Conservation (phyloP, 306 rosid genomes). For the Sicyos edulis region DNA sequence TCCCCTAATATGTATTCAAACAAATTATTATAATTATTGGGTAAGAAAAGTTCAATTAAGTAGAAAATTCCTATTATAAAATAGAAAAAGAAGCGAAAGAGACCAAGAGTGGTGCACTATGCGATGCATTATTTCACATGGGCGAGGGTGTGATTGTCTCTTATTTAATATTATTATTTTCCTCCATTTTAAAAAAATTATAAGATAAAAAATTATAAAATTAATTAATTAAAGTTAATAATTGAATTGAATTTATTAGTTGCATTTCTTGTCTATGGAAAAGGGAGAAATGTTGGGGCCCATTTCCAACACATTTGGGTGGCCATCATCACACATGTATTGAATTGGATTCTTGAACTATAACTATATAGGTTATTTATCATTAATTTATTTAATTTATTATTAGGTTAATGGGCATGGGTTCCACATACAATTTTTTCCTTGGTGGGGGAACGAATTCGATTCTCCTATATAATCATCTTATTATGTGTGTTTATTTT, state of each 20-base stretch:
- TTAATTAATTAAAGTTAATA: too few species aligned
- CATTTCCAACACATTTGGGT: constrained; percentile 14
- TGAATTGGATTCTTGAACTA: not conserved
- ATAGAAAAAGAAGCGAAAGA: not conserved
- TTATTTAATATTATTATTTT: not conserved
- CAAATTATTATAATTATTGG: too few species aligned
- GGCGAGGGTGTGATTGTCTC: not conserved
- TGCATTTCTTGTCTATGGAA: not conserved
- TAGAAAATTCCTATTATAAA: not conserved
- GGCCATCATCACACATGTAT: not conserved
- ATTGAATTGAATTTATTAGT: too few species aligned
- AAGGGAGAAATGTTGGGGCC: not conserved
- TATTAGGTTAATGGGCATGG: not conserved
- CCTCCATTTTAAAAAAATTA: too few species aligned
- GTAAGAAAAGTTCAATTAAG: too few species aligned
- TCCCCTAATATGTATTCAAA: too few species aligned
- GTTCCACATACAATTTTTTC: not conserved
- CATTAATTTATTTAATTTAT: too few species aligned
- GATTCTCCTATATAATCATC: not conserved
- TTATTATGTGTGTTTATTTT: too few species aligned
- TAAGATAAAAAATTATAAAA: too few species aligned
- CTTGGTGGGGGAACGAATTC: not conserved
- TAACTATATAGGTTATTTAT: too few species aligned
- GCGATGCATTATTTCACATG: constrained; percentile 11
- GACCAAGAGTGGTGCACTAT: not conserved